phyloP scores from a whole-genome alignment of 2,329 filamentous ascomycete species.

The Exophiala lecanii-corni region DNA sequence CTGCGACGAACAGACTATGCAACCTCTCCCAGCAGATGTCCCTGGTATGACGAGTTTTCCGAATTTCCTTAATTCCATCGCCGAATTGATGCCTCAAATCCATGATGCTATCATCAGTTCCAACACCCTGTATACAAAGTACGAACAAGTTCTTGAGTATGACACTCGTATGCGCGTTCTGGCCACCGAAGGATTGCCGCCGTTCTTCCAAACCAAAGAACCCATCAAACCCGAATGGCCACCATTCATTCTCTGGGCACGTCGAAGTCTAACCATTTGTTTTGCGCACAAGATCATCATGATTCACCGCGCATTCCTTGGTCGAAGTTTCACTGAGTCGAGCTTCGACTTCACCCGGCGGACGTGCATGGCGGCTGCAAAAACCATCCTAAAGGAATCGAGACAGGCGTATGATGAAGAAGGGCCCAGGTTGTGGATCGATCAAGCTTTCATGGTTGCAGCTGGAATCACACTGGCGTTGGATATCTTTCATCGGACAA shows the following conservation, averaged over 20 bases:
- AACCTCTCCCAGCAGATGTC: slow-evolving; percentile 15
- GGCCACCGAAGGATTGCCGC: slow-evolving; percentile 33
- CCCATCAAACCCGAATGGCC: slow-evolving; percentile 37
- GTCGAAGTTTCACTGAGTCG: slow-evolving; percentile 38
- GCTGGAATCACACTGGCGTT: slow-evolving; percentile 37
- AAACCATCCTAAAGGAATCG: slow-evolving; percentile 38
- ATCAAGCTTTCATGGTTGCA: slow-evolving; percentile 40
- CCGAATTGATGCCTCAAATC: slow-evolving; percentile 35
- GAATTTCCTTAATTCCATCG: slow-evolving; percentile 36
- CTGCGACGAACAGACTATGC: slow-evolving; percentile 35
- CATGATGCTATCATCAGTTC: slow-evolving; percentile 36
- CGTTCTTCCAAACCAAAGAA: slow-evolving; percentile 33
- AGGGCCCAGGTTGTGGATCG: slow-evolving; percentile 42
- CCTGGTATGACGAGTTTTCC: slow-evolving; percentile 35
- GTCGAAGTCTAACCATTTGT: slow-evolving; percentile 36
- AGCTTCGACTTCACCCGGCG: slow-evolving; percentile 41
- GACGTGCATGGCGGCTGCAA: slow-evolving; percentile 39
- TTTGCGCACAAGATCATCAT: slow-evolving; percentile 43
- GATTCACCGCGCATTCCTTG: slow-evolving; percentile 39
- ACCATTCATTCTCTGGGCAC: slow-evolving; percentile 38
- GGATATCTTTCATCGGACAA: slow-evolving; percentile 34
- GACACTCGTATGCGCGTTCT: slow-evolving; percentile 36
- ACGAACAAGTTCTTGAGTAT: slow-evolving; percentile 39
- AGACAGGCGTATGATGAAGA: slow-evolving; percentile 31
- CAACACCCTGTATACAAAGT: slow-evolving; percentile 36